Percentiles rank a stretch among this genome's conserved stretches.
Conservation (phyloP, 768 basidiomycete species). For the Cystoderma amianthinum region DNA sequence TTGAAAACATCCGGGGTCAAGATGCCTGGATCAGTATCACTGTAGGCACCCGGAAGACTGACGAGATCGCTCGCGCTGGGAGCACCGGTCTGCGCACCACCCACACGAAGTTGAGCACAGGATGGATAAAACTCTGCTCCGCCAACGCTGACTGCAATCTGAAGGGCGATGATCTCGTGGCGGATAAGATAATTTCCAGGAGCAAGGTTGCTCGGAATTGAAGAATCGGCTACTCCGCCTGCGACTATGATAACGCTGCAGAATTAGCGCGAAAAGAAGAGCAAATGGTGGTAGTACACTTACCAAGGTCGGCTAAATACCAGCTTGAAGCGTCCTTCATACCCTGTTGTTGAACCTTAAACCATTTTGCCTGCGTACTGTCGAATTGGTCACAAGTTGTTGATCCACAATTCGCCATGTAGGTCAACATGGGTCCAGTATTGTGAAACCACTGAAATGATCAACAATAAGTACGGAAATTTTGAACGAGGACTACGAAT, state of each 20-base stretch:
- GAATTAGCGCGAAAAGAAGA: not conserved
- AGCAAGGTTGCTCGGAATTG: too few species aligned
- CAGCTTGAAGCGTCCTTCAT: constrained; percentile 33
- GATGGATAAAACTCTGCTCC: constrained; percentile 82
- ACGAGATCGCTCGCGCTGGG: constrained; percentile 47
- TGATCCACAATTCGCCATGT: constrained; percentile 59
- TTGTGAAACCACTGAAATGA: constrained; percentile 39
- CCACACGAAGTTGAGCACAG: constrained; percentile 53
- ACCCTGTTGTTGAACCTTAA: constrained; percentile 61
- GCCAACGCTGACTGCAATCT: constrained; percentile 43
- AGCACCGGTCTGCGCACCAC: constrained; percentile 45
- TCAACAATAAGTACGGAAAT: not conserved
- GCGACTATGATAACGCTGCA: constrained; percentile 19
- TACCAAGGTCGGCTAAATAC: constrained; percentile 50
- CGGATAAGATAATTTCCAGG: constrained; percentile 72
- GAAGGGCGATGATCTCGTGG: constrained; percentile 76
- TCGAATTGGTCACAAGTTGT: constrained; percentile 56
- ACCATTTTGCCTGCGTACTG: constrained; percentile 55
- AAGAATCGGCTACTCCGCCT: constrained; percentile 31
- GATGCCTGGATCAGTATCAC: constrained; percentile 65
- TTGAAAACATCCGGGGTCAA: constrained; percentile 44
- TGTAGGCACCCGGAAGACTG: constrained; percentile 68
- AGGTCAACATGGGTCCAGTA: constrained; percentile 67
- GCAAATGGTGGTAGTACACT: constrained; percentile 12
- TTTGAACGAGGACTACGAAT: too few species aligned